Conservation (phyloP, 1,284 basidiomycete genomes). For the Boletus sp. region DNA sequence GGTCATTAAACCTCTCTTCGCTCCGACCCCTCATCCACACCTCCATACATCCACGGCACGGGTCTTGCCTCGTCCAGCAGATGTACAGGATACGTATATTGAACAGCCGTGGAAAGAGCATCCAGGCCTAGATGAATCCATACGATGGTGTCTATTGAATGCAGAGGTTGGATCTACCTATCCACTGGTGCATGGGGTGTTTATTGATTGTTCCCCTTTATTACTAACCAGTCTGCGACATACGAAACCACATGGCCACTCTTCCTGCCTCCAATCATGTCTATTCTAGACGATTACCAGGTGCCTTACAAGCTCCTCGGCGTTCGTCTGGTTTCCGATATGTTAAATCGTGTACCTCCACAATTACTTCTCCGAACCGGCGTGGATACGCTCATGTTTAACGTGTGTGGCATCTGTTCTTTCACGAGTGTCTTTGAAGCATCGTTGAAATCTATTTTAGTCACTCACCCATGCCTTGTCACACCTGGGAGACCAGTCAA, state of each 20-base stretch:
- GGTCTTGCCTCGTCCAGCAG: slow-evolving; percentile 60
- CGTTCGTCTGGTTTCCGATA: slow-evolving; percentile 51
- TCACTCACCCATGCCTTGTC: slow-evolving; percentile 65
- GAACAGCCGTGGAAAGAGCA: slow-evolving; percentile 70
- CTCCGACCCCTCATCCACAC: slow-evolving; percentile 66
- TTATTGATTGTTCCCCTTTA: slow-evolving; percentile 5
- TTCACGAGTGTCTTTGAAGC: background rate
- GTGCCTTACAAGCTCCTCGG: slow-evolving; percentile 69
- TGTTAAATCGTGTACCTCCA: slow-evolving; percentile 59
- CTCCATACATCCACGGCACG: slow-evolving; percentile 69
- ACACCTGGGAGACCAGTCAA: slow-evolving; percentile 60
- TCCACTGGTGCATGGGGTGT: background rate
- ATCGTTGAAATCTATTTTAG: slow-evolving; percentile 41
- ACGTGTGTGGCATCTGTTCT: slow-evolving; percentile 46
- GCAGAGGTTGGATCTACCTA: slow-evolving; percentile 49
- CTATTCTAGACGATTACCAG: slow-evolving; percentile 76
- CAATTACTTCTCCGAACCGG: slow-evolving; percentile 72
- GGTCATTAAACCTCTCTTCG: slow-evolving; percentile 65
- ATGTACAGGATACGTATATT: slow-evolving; percentile 71
- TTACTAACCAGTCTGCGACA: slow-evolving; percentile 47
- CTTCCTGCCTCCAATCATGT: slow-evolving; percentile 77
- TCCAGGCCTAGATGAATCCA: slow-evolving; percentile 55
- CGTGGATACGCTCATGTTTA: slow-evolving; percentile 66
- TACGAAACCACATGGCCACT: slow-evolving; percentile 76
- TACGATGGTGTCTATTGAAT: slow-evolving; percentile 70